Evolutionary conservation across 2,329 filamentous ascomycete genomes (phyloP).

Genomic region (Phaeomoniella chlamydospora): DNA sequence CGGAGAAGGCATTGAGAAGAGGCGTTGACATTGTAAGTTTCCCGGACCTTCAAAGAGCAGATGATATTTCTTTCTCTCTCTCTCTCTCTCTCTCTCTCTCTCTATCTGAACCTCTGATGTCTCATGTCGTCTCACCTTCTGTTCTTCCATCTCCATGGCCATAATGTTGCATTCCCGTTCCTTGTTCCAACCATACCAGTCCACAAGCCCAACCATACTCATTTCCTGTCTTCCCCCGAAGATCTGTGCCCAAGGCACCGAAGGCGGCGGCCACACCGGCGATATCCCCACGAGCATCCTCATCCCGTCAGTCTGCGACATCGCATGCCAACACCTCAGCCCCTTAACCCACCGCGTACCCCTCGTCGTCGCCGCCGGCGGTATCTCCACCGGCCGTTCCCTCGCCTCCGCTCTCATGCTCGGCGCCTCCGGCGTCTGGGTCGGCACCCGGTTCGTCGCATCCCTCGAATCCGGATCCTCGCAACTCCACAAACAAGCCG

Average conservation of each 20-base stretch:
- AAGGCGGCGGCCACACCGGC: slow-evolving; percentile 87
- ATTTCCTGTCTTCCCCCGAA: not conserved
- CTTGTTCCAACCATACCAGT: no score
- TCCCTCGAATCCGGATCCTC: slow-evolving; percentile 67
- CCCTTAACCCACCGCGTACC: slow-evolving; percentile 55
- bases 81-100: no score
- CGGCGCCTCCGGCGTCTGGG: slow-evolving; percentile 81
- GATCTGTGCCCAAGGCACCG: slow-evolving; percentile 82
- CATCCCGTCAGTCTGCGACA: slow-evolving; percentile 75
- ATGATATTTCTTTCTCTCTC: no score
- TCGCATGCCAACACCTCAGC: slow-evolving; percentile 58
- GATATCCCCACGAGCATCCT: slow-evolving; percentile 76
- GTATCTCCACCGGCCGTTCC: slow-evolving; percentile 68
- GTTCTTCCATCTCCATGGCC: no score
- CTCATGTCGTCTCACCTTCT: no score
- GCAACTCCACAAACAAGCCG: slow-evolving; percentile 68
- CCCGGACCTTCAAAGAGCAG: no score
- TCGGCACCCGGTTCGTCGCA: slow-evolving; percentile 85
- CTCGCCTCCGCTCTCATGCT: slow-evolving; percentile 75
- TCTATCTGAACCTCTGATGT: no score
- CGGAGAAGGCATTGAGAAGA: slow-evolving; percentile 69
- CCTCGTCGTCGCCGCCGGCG: slow-evolving; percentile 78
- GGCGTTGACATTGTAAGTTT: slow-evolving; percentile 60
- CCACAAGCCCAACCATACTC: no score
- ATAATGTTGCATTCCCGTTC: no score